A percentile compares a stretch with the other conserved stretches of the same genome.
phyloP scores from a whole-genome alignment of 768 basidiomycete genomes.

The Amanita exitialis region DNA sequence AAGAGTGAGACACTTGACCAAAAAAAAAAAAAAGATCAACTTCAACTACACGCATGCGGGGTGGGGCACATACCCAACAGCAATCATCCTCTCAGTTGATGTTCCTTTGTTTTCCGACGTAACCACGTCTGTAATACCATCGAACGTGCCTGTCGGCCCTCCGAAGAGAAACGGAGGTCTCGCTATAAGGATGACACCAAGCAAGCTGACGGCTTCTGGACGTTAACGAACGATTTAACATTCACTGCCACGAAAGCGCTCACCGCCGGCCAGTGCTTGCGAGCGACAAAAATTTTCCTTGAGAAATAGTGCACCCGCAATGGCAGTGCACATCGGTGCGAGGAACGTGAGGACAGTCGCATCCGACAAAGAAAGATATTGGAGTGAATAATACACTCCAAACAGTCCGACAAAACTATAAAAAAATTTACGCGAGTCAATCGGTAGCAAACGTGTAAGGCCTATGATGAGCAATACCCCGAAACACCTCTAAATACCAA shows the following conservation, averaged over 20 bases:
- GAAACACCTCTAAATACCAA: conserved; percentile 49
- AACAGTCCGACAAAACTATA: conserved; percentile 72
- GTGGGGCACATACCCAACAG: conserved; percentile 37
- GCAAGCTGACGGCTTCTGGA: conserved; percentile 45
- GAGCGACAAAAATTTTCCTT: conserved; percentile 46
- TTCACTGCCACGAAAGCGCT: conserved; percentile 8
- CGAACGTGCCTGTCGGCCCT: background rate
- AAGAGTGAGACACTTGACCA: conserved; percentile 43
- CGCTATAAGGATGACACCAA: conserved; percentile 76
- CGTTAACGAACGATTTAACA: background rate
- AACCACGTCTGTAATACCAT: conserved; percentile 5
- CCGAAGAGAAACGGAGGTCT: conserved; percentile 72
- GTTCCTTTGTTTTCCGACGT: conserved; percentile 15
- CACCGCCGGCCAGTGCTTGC: conserved; percentile 42
- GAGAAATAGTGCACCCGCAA: conserved; percentile 52
- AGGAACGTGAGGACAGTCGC: conserved; percentile 72
- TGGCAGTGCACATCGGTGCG: conserved; percentile 51
- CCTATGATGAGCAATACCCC: conserved; percentile 39
- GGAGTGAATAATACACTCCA: conserved; percentile 58
- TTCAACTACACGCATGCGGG: background rate
- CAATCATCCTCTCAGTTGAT: conserved; percentile 37
- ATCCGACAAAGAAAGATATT: conserved; percentile 72
- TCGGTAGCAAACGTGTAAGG: background rate
- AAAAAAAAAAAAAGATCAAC: background rate
- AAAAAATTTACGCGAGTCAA: background rate